Conservation (phyloP, 768 basidiomycete species). For the Boletus huronensis region DNA sequence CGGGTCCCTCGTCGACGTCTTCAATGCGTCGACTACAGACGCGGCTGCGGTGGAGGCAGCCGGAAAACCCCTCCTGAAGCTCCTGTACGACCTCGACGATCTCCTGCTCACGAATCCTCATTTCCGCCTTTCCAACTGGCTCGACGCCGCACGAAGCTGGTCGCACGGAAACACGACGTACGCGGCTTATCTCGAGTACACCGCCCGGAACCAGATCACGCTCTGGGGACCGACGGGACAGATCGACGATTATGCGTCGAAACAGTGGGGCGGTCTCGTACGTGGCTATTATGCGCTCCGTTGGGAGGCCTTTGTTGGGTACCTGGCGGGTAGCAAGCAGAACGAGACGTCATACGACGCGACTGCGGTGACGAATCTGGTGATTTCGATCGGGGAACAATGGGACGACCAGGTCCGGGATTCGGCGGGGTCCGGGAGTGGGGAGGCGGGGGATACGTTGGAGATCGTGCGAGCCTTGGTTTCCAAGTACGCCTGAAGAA, state of each 20-base stretch:
- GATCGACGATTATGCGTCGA: slow-evolving; percentile 44
- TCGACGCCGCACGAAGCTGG: slow-evolving; percentile 32
- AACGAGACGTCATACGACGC: slow-evolving; percentile 30
- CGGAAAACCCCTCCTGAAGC: slow-evolving; percentile 26
- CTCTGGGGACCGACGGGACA: slow-evolving; percentile 42
- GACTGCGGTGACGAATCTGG: slow-evolving; percentile 16
- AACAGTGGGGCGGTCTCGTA: slow-evolving; percentile 41
- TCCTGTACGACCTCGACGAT: slow-evolving; percentile 34
- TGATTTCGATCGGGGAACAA: slow-evolving; percentile 34
- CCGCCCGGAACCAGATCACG: slow-evolving; percentile 41
- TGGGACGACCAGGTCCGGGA: slow-evolving; percentile 29
- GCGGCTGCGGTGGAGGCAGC: slow-evolving; percentile 21
- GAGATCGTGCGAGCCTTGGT: slow-evolving; percentile 16
- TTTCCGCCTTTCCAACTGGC: slow-evolving; percentile 37
- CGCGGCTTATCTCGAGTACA: slow-evolving; percentile 35
- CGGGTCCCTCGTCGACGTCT: slow-evolving; percentile 28
- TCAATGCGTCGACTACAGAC: slow-evolving; percentile 21
- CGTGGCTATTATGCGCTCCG: slow-evolving; percentile 34
- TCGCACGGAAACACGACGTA: slow-evolving; percentile 30
- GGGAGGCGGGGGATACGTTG: slow-evolving; percentile 22
- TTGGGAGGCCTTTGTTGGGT: slow-evolving; percentile 36
- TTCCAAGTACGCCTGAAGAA: slow-evolving; percentile 5
- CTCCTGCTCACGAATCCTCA: slow-evolving; percentile 32
- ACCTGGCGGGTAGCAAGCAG: slow-evolving; percentile 29
- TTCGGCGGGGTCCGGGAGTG: not conserved